Evolutionary conservation across 495 filamentous ascomycete species (phyloP).

Genomic region (Aspergillus coremiiformis): DNA sequence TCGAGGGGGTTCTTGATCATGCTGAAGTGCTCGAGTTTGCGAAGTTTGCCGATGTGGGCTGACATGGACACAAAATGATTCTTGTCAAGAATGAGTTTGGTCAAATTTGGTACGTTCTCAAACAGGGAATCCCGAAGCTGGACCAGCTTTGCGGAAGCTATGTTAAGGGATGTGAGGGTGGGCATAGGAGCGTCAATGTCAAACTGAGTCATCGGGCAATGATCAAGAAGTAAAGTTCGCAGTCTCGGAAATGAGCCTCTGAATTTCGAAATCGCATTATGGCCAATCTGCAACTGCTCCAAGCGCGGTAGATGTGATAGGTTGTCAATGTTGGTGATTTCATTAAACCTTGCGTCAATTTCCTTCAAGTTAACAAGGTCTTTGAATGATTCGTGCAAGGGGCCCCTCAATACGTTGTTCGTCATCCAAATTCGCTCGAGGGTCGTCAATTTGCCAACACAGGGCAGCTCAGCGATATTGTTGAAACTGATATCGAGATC

Average conservation of each 20-base stretch:
- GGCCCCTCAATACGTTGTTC: slow-evolving; percentile 77
- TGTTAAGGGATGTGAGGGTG: slow-evolving; percentile 73
- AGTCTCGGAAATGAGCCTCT: slow-evolving; percentile 78
- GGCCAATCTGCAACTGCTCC: slow-evolving; percentile 78
- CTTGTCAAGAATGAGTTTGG: slow-evolving; percentile 81
- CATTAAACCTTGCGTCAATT: slow-evolving; percentile 89
- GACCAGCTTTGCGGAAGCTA: slow-evolving; percentile 80
- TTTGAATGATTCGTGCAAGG: slow-evolving; percentile 62
- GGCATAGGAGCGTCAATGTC: slow-evolving; percentile 70
- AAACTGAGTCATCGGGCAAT: slow-evolving; percentile 90
- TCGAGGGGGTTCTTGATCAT: slow-evolving; percentile 84
- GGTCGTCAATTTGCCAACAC: slow-evolving; percentile 66
- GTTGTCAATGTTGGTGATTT: slow-evolving; percentile 75
- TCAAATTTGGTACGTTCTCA: slow-evolving; percentile 75
- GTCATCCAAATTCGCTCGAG: slow-evolving; percentile 91
- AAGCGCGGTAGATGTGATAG: slow-evolving; percentile 74
- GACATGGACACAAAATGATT: slow-evolving; percentile 93
- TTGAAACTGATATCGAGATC: slow-evolving; percentile 99
- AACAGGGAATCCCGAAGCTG: slow-evolving; percentile 79
- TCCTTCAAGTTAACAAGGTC: slow-evolving; percentile 74
- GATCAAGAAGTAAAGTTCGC: slow-evolving; percentile 76
- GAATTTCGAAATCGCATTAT: slow-evolving; percentile 86
- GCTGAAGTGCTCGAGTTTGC: slow-evolving; percentile 82
- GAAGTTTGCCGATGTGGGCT: slow-evolving; percentile 71
- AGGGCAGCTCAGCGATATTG: slow-evolving; percentile 65